Percentiles rank a stretch among this genome's conserved stretches.
Conservation (phyloP, 2,329 filamentous ascomycete genomes). For the Dothistroma pini region DNA sequence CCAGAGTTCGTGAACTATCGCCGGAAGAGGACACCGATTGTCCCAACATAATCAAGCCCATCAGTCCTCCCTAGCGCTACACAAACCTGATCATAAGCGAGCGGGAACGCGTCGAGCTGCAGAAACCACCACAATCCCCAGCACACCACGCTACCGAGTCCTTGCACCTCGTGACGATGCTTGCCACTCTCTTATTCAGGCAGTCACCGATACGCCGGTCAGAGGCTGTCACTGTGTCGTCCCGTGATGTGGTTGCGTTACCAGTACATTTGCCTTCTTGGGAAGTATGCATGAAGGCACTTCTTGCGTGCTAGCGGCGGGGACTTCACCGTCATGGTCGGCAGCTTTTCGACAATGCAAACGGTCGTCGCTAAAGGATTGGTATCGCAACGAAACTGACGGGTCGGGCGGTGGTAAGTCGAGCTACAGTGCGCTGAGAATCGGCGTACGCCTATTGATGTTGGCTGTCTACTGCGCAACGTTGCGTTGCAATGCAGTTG, state of each 20-base stretch:
- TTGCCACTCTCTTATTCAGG: background rate
- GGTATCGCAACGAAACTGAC: too few species aligned
- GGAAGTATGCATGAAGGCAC: background rate
- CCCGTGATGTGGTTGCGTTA: background rate
- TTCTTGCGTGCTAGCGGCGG: background rate
- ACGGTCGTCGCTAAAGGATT: too few species aligned
- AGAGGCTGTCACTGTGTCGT: background rate
- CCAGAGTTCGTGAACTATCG: background rate
- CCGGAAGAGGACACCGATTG: background rate
- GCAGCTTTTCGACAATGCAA: too few species aligned
- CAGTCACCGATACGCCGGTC: background rate
- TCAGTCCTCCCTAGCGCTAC: background rate
- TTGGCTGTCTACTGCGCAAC: background rate
- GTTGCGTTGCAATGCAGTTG: too few species aligned
- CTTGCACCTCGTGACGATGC: background rate
- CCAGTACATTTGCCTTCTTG: background rate
- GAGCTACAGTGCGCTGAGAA: too few species aligned
- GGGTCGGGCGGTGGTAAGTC: too few species aligned
- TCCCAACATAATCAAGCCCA: background rate
- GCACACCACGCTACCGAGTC: background rate
- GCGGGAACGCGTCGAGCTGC: background rate
- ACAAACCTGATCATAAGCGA: background rate
- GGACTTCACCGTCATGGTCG: too few species aligned
- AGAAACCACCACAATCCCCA: background rate
- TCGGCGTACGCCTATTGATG: too few species aligned